Conservation (phyloP, 495 filamentous ascomycete species). For the Aspergillus affinis region DNA sequence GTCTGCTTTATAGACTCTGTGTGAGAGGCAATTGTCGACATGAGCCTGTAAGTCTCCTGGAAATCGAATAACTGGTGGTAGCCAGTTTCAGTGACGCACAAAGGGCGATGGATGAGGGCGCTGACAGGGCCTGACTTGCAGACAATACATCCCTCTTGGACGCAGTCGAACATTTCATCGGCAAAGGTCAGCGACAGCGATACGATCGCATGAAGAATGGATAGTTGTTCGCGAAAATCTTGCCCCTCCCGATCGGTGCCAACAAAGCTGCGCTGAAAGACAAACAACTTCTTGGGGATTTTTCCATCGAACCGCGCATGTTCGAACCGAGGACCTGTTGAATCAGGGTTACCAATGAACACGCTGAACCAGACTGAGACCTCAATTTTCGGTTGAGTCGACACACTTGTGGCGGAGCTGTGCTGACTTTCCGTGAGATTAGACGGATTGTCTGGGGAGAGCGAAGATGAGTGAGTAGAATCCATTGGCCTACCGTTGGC, state of each 20-base stretch:
- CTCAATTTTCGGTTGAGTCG: too few relatives aligned
- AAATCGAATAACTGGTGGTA: conserved; percentile 5
- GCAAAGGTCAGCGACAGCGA: background rate
- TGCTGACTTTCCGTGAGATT: too few relatives aligned
- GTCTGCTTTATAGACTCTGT: background rate
- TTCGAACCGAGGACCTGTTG: background rate
- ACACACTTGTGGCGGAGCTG: too few relatives aligned
- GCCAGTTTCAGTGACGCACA: conserved; percentile 5
- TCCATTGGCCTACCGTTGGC: too few relatives aligned
- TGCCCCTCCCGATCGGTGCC: too few relatives aligned
- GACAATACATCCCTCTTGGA: background rate
- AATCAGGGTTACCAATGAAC: conserved; percentile 7
- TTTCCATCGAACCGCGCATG: conserved; percentile 7
- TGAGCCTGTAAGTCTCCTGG: background rate
- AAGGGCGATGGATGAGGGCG: conserved; percentile 6
- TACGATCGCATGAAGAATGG: background rate
- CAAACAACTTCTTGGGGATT: conserved; percentile 8
- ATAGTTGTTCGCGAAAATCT: background rate
- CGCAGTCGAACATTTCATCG: background rate
- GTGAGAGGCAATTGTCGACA: conserved; percentile 11
- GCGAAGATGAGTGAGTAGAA: too few relatives aligned
- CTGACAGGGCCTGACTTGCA: background rate
- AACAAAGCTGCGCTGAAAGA: background rate
- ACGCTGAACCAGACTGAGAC: conserved; percentile 11
- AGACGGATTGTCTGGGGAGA: too few relatives aligned